These are phyloP conservation scores for Zygosaccharomyces pseudobailii DNA, from an alignment of 1,139 yeast genomes.

Conservation along the genomic window DNA sequence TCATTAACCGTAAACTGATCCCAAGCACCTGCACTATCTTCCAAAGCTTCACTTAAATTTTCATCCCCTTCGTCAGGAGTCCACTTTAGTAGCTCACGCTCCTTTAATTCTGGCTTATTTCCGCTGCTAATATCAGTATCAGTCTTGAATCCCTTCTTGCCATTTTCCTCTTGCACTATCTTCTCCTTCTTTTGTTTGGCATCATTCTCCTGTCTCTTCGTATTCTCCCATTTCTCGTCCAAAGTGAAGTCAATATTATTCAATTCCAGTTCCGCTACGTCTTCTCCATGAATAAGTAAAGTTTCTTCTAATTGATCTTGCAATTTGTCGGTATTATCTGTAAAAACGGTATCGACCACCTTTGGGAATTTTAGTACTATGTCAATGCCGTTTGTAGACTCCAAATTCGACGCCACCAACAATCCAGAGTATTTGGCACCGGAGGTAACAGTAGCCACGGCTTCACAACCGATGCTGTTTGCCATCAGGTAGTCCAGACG, in stretches of 20 bases:
- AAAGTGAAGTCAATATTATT: constrained; percentile 24
- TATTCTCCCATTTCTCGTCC: constrained; percentile 26
- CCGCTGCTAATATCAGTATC: constrained; percentile 73
- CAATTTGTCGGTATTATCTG: constrained; percentile 35
- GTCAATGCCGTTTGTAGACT: constrained; percentile 41
- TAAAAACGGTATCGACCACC: constrained; percentile 38
- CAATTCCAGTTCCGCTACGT: constrained; percentile 56
- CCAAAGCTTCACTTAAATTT: constrained; percentile 40
- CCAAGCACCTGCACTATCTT: constrained; percentile 52
- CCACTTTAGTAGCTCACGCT: constrained; percentile 82
- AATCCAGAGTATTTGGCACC: constrained; percentile 63
- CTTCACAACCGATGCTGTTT: constrained; percentile 53
- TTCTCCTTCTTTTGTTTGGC: constrained; percentile 8
- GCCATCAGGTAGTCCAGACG: constrained; percentile 47
- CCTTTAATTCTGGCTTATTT: constrained; percentile 39
- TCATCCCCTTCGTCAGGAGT: constrained; percentile 55
- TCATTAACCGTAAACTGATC: constrained; percentile 93
- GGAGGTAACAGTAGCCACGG: constrained; percentile 55
- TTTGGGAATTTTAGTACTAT: constrained; percentile 52
- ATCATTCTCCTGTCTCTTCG: constrained; percentile 13
- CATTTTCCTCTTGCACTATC: constrained; percentile 7
- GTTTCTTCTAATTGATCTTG: constrained; percentile 40
- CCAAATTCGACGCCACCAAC: constrained; percentile 43
- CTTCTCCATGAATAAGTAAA: constrained; percentile 52
- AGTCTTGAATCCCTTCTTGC: constrained; percentile 53